Base-by-base conservation (phyloP, 805 yeast species). In the Maudiozyma saulgeensis region DNA sequence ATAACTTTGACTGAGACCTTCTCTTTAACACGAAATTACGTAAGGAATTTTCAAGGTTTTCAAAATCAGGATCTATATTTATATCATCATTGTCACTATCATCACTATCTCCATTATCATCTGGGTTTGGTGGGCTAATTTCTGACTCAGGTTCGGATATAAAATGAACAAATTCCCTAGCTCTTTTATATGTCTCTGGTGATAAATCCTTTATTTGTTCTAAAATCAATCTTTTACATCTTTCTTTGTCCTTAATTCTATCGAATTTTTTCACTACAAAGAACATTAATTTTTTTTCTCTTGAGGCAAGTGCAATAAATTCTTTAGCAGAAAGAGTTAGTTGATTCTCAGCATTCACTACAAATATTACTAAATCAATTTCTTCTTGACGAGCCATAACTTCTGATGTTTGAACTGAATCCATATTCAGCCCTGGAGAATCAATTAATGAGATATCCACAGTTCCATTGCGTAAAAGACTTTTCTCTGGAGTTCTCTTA, bases 331-430 rank as follows among this genome's bases (percentile, higher is more conserved):
- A 86, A 50, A 89, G 71, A 0, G 99, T 93, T 63, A 93, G 85
- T 62, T 93, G 97, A 60, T 93, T 95, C 61, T 90, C 98, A 0
- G 99, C 95, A 64, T 84, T 87, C 2, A 93, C 96, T 2, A 95
- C 98, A 71, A 93, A 95, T 0, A 93, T 91, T 3, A 93, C 96
- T 55, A 93, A 74, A 64, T 93, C 99, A 53, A 93, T 93, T 61
- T 93, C 99, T 61, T 93, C 98, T 69, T 93, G 98, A 52, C 97
- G 79, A 1, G 96, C 84, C 64, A 91, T 90, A 0, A 93, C 89
- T 61, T 91, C 96, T 1, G 96, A 87, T 0, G 99, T 93, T 64
- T 88, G 96, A 58, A 84, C 84, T 4, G 93, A 86, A 60, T 91
- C 97, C 75, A 89, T 76, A 64, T 93, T 93, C 49, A 93, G 73